Conservation (phyloP, 1,139 yeast species). For the Pichia sp. region DNA sequence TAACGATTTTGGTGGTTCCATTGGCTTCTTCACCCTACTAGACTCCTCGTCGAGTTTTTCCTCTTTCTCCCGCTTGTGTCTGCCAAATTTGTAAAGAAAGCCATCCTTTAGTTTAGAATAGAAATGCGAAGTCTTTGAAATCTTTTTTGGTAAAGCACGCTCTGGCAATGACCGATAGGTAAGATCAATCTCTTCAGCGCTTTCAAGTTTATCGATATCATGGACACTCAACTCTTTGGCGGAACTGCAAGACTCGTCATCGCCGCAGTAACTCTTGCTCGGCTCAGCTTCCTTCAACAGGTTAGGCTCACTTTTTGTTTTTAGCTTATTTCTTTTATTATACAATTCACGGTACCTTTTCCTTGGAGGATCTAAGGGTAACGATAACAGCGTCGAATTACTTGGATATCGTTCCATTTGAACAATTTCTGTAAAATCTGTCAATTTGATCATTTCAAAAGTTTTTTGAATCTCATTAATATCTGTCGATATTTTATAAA, state of each 20-base stretch:
- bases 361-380: neutral
- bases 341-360: neutral
- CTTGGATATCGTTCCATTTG: constrained; percentile 3
- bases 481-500: constrained; percentile 3
- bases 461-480: neutral
- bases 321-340: neutral
- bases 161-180: neutral
- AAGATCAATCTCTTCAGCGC: neutral
- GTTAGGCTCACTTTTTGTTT: neutral
- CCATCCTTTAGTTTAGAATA: neutral
- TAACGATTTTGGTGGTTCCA: too few relatives aligned
- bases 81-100: neutral
- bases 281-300: neutral
- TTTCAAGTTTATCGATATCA: neutral
- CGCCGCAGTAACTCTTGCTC: neutral
- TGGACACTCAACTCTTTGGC: neutral
- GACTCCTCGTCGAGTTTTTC: too few relatives aligned
- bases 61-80: neutral
- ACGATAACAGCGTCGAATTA: neutral
- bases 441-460: neutral
- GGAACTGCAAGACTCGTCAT: neutral
- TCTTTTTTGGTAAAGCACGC: neutral
- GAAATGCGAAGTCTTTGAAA: neutral
- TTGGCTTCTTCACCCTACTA: too few relatives aligned
- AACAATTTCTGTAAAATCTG: neutral